Conservation (phyloP, 1,139 yeast species). For the Sugiyamaella paludigena region DNA sequence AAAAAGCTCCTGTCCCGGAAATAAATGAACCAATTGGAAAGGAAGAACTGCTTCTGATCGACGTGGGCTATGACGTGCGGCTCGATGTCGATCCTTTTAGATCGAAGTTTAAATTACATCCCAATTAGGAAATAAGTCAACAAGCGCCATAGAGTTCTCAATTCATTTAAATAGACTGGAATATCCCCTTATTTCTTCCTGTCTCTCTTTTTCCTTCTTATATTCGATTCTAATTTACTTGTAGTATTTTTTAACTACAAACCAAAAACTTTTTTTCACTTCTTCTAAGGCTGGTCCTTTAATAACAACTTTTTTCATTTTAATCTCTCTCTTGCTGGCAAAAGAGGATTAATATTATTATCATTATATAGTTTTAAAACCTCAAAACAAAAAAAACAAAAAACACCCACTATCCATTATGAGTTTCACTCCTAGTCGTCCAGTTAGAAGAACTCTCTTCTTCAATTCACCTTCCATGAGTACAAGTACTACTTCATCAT, state of each 20-base stretch:
- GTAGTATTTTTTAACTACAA: slow-evolving; percentile 4
- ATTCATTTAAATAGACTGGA: neutral
- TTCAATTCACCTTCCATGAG: slow-evolving; percentile 24
- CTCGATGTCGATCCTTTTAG: neutral
- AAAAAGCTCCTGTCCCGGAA: too few relatives aligned
- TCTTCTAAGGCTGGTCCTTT: slow-evolving; percentile 28
- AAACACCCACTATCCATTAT: slow-evolving; percentile 4
- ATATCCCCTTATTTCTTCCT: slow-evolving; percentile 3
- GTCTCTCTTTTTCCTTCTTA: slow-evolving; percentile 7
- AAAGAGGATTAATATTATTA: slow-evolving; percentile 10
- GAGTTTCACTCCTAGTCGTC: slow-evolving; percentile 29
- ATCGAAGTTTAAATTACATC: neutral
- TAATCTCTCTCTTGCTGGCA: slow-evolving; percentile 18
- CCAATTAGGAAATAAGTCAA: slow-evolving; percentile 18
- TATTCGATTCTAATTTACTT: neutral
- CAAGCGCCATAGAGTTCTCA: neutral
- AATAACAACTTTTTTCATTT: slow-evolving; percentile 6
- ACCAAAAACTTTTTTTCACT: slow-evolving; percentile 5
- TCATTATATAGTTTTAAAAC: slow-evolving; percentile 1
- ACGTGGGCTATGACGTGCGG: too few relatives aligned
- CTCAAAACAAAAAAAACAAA: slow-evolving; percentile 6
- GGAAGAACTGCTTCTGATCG: too few relatives aligned
- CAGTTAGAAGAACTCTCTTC: slow-evolving; percentile 26
- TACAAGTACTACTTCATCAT: neutral
- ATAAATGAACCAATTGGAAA: too few relatives aligned